Evolutionary conservation across 352 stramenopile species (phyloP), one percentile per base, ranked within the genome.

Genomic region (Phytopythium kandeliae): DNA sequence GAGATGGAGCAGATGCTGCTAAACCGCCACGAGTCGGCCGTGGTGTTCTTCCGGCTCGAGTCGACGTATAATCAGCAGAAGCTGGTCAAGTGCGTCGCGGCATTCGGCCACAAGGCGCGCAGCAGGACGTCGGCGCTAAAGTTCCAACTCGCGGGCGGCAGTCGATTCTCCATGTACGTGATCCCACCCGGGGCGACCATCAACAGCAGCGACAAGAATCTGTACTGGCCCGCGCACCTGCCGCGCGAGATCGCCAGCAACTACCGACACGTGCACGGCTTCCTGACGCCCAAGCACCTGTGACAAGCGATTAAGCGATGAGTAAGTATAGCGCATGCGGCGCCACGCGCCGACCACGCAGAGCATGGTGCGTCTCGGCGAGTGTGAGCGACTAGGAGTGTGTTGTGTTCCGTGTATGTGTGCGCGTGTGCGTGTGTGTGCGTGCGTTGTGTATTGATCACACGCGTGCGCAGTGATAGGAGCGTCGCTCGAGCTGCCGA

Each of bases 181-280:
- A 76, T 92, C 53, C 82, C 82, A 4, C 78, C 82, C 1, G 79
- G 77, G 28, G 73, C 64, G 11, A 89, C 82, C 3, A 82, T 92
- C 41, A 92, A 92, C 58, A 87, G 81, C 41, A n/a, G 9, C 6
- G 54, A 75, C 3, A 54, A 78, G 17, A 90, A 89, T 28, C 60
- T 81, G 28, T 92, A 92, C 45, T 88, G 74, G 75, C 74, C 82
- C 3, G 55, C 64, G 25, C 69, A 72, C 10, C 58, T 89, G 16
- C 75, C 74, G 30, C 58, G 62, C 2, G 54, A 73, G 54, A 60
- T 81, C 31, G 38, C 50, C 8, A 60, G 50, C 41, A 59, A 89
- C 48, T 62, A 69, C 22, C 89, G 86, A 54, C 62, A 71, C 15
- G 70, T 92, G 7, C 73, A 87, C 28, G 82, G 77, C 0, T 77